Base-by-base conservation (phyloP, 306 rosid species). In the Vachellia pachyceras region DNA sequence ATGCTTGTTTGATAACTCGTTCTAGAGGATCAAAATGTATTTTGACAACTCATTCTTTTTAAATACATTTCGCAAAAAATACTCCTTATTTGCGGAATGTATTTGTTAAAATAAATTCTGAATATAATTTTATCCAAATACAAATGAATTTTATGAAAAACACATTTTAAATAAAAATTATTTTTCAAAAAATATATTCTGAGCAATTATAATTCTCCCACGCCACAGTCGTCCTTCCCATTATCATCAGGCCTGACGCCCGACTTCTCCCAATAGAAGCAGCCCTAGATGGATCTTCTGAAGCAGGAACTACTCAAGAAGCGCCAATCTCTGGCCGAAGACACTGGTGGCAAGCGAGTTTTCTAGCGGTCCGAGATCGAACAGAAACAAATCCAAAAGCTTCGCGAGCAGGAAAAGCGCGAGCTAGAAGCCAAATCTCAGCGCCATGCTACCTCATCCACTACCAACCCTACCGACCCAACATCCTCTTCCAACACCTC, bases 331-430 rank as follows among this genome's bases (percentile, higher is more conserved):
- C 90, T 96, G 3, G 87, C 94, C 25, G 86, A 86, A 75, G 92
- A 83, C 25, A 87, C 94, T 58, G 99, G 99, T 42, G 99, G 99
- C 61, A 92, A 87, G 79, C 86, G 88, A 22, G 12, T 84, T 78
- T 92, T 96, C 88, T 93, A 96, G 88, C 98, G 98, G 69, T 94
- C 97, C 52, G 99, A 96, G 81, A 90, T 93, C 78, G 97, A 96
- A 45, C 90, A 90, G 84, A 96, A 90, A 72, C 86, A 83, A 77
- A 90, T 93, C 81, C 98, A 96, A 66, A 91, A 90, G 86, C 94
- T 93, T 41, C 98, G 97, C 10, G 98, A 96, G 57, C 87, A 93
- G 84, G 99, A 96, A 86, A 92, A 90, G 80, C 92, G 94, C 71
- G 95, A 96, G 75, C 73, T 92, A n/a, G 97, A 96, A 82, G 92